Conservation (phyloP, 768 basidiomycete genomes). For the Rhodocollybia butyracea region DNA sequence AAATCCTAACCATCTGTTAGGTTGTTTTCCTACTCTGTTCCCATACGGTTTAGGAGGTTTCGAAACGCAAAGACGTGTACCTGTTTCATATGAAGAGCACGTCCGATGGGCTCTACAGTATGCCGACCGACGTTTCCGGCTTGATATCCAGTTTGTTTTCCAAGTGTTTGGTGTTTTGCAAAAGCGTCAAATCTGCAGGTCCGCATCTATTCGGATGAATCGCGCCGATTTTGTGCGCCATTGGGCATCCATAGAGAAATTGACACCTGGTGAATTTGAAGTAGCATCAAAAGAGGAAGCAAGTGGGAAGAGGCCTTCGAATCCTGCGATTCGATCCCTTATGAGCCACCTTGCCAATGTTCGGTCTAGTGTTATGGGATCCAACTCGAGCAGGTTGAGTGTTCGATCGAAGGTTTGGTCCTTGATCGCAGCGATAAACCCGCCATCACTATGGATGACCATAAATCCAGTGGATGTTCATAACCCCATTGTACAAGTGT, state of each 20-base stretch:
- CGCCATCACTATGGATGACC: constrained; percentile 36
- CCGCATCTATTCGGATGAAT: constrained; percentile 31
- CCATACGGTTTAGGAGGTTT: constrained; percentile 7
- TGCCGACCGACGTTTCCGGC: constrained; percentile 25
- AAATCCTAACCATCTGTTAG: neutral
- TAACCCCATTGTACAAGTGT: constrained; percentile 40
- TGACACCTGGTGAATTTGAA: constrained; percentile 27
- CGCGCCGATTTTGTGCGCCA: constrained; percentile 18
- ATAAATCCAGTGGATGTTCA: constrained; percentile 38
- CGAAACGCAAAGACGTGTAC: neutral
- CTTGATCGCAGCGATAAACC: constrained; percentile 12
- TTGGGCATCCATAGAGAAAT: constrained; percentile 13
- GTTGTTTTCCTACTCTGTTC: constrained; percentile 2
- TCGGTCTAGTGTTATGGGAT: constrained; percentile 21
- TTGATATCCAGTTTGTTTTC: constrained; percentile 28
- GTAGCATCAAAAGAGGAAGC: constrained; percentile 32
- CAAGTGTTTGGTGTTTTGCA: constrained; percentile 27
- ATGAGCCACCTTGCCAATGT: constrained; percentile 22
- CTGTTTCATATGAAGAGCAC: constrained; percentile 20
- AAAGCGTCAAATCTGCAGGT: constrained; percentile 21
- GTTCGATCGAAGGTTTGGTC: constrained; percentile 30
- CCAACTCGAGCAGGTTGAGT: constrained; percentile 24
- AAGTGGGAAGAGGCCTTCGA: constrained; percentile 12
- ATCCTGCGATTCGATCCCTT: constrained; percentile 22
- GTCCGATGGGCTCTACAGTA: constrained; percentile 25